Conservation (phyloP, 768 basidiomycete species). For the Lactarius sp. region DNA sequence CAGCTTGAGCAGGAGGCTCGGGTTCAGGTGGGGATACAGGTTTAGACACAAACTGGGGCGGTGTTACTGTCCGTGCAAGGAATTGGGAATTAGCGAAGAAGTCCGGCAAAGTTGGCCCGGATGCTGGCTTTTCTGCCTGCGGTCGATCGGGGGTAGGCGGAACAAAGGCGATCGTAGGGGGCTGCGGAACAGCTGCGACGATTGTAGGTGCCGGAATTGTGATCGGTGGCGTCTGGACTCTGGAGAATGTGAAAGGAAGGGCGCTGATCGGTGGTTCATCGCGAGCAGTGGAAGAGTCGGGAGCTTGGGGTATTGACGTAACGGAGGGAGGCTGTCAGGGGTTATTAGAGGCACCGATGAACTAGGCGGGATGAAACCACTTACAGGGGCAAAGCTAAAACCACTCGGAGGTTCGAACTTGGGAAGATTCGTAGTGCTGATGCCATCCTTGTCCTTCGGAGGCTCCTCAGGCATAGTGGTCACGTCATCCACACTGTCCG, state of each 20-base stretch:
- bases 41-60: conserved; percentile 27
- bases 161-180: conserved; percentile 30
- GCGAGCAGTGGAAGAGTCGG: conserved; percentile 63
- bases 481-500: conserved; percentile 33
- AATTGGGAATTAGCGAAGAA: conserved; percentile 56
- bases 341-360: conserved; percentile 3
- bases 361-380: conserved; percentile 27
- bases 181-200: neutral
- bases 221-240: conserved; percentile 24
- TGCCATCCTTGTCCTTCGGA: conserved; percentile 37
- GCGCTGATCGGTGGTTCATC: conserved; percentile 24
- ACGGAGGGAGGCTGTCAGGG: conserved; percentile 20
- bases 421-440: conserved; percentile 41
- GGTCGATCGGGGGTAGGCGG: conserved; percentile 31
- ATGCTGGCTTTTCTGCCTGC: conserved; percentile 8
- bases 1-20: neutral
- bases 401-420: conserved; percentile 55
- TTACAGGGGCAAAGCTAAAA: conserved; percentile 64
- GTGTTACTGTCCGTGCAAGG: conserved; percentile 30
- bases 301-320: conserved; percentile 10
- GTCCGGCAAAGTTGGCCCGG: conserved; percentile 44
- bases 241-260: conserved; percentile 25
- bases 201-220: conserved; percentile 27
- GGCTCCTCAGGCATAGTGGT: conserved; percentile 36
- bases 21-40: neutral